Conservation (phyloP, 352 stramenopile genomes). For the Globisporangium megalacanthum region DNA sequence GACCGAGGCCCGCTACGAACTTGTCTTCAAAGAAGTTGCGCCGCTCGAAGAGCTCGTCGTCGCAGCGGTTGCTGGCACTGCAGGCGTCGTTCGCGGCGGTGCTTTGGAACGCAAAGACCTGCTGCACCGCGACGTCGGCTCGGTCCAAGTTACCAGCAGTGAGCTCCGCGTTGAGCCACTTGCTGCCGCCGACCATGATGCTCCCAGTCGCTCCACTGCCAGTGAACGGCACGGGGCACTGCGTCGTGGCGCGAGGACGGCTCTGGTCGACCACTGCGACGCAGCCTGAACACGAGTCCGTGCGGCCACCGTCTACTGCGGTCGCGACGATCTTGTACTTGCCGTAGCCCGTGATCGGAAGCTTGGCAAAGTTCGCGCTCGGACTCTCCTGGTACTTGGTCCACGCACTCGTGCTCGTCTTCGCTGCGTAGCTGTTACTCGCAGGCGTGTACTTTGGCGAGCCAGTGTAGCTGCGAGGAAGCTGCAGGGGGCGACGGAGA, state of each 20-base stretch:
- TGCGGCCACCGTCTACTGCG: constrained; percentile 31
- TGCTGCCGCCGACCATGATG: not conserved
- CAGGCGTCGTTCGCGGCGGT: constrained; percentile 3
- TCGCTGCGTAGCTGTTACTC: constrained; percentile 6
- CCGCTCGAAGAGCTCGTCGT: constrained; percentile 15
- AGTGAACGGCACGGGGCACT: constrained; percentile 33
- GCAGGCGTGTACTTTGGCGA: not conserved
- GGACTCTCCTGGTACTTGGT: constrained; percentile 5
- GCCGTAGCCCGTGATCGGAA: constrained; percentile 20
- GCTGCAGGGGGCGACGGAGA: constrained; percentile 4
- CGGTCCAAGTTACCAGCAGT: constrained; percentile 25
- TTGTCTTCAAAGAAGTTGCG: constrained; percentile 14
- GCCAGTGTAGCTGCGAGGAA: not conserved
- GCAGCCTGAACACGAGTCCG: constrained; percentile 34
- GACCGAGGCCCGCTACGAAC: not conserved
- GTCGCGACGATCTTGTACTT: constrained; percentile 44
- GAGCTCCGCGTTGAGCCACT: not conserved
- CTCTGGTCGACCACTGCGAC: constrained; percentile 41
- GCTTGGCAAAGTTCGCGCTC: not conserved
- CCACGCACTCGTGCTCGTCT: not conserved
- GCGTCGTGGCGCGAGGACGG: constrained; percentile 30
- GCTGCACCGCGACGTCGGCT: constrained; percentile 15
- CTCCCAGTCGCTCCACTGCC: not conserved
- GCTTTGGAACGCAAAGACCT: constrained; percentile 23
- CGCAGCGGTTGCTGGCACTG: constrained; percentile 11